Base-by-base conservation (phyloP, 352 stramenopile species). In the Pythium aristosporum region DNA sequence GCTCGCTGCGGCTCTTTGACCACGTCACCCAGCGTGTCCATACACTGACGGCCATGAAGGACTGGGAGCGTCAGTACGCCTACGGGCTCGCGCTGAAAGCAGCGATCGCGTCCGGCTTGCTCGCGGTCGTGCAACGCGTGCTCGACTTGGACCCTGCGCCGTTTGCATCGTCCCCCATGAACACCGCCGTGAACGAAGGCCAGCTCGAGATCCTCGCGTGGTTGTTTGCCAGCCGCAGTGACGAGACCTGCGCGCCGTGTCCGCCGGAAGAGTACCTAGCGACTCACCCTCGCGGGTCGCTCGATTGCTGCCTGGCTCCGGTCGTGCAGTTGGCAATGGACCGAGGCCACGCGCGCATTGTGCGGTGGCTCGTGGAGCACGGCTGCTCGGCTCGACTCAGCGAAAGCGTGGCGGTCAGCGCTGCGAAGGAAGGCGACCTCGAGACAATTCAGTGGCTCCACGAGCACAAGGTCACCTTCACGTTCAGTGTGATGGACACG, bases 401-500 rank as follows among this genome's bases (percentile, higher is more conserved):
- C 18, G 18, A 41, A 11, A 54, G 2, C 9, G 20, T 63, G 13
- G n/a, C 32, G 25, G 34, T 12, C 25, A 46, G 43, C 15, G 63
- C 63, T 15, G 63, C 63, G 3, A n/a, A 21, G 5, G n/a, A 25
- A 5, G 63, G 63, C 1, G 55, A 69, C 23, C 28, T 65, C n/a
- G n/a, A 46, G 32, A 55, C 58, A 6, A 20, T 69, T 23, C 15
- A 59, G 46, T 68, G 62, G 62, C 62, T 68, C n/a, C 48, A 64
- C 23, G 47, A 53, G 28, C 32, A 50, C 32, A n/a, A 32, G 12
- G 39, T n/a, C 1, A n/a, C 51, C 1, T 32, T 32, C 51, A 46
- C 20, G 12, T n/a, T 5, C 2, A 34, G 28, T 28, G 51, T 34
- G 18, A 55, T 55, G 25, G 25, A 41, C 13, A 11, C 20, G 18